These are phyloP conservation scores for Wickerhamomyces xylosicus DNA, from an alignment of 805 yeast genomes.

Conservation along the genomic window DNA sequence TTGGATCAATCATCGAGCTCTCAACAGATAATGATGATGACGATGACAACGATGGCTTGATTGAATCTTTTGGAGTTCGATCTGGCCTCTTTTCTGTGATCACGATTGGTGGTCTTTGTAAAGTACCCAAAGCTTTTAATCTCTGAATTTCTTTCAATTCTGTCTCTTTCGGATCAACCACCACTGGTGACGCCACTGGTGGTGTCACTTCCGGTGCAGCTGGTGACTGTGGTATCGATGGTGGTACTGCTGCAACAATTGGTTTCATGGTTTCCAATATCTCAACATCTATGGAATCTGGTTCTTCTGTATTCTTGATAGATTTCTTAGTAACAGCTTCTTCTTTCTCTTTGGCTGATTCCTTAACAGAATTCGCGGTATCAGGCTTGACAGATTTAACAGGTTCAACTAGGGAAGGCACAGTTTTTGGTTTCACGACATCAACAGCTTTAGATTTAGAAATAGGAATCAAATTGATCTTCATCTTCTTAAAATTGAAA, in stretches of 20 bases:
- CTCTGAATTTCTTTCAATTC: not conserved
- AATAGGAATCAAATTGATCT: constrained; percentile 14
- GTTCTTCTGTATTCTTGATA: too few relatives aligned
- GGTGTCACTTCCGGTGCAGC: not conserved
- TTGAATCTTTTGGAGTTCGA: too few relatives aligned
- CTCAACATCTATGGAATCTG: too few relatives aligned
- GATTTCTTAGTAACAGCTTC: too few relatives aligned
- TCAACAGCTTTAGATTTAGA: not conserved
- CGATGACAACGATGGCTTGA: too few relatives aligned
- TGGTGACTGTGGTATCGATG: not conserved
- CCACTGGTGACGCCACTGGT: not conserved
- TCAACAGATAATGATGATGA: not conserved
- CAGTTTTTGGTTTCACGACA: too few relatives aligned
- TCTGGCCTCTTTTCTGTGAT: constrained; percentile 7
- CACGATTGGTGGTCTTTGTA: constrained; percentile 20
- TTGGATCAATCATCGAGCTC: not conserved
- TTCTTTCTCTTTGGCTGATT: not conserved
- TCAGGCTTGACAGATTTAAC: not conserved
- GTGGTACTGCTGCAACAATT: too few relatives aligned
- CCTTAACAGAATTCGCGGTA: not conserved
- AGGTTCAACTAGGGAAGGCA: not conserved
- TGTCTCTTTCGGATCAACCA: not conserved
- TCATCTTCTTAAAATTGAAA: constrained; percentile 17
- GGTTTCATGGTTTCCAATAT: not conserved
- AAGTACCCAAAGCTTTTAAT: constrained; percentile 3